Evolutionary conservation across 2,329 filamentous ascomycete species (phyloP).

Genomic region (Trichoderma sp.): DNA sequence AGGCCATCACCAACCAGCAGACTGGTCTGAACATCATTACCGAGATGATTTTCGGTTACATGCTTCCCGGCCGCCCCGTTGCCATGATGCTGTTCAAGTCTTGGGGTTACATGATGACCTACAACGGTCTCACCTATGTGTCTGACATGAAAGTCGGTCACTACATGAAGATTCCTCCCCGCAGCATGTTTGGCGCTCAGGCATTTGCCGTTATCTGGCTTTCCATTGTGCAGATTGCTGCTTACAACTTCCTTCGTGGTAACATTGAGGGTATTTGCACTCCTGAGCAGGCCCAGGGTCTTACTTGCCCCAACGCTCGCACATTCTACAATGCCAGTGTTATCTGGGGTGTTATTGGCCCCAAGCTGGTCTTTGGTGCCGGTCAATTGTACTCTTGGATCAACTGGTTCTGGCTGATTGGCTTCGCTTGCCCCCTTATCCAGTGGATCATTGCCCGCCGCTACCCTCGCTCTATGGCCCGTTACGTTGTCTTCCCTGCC

Average conservation of each 20-base stretch:
- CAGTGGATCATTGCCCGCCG: slow-evolving; percentile 48
- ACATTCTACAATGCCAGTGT: slow-evolving; percentile 61
- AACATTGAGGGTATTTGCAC: slow-evolving; percentile 55
- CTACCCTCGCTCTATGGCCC: slow-evolving; percentile 45
- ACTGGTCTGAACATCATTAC: slow-evolving; percentile 49
- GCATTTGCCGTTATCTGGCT: slow-evolving; percentile 41
- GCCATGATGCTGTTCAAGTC: slow-evolving; percentile 51
- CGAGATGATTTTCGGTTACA: slow-evolving; percentile 49
- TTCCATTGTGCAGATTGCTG: slow-evolving; percentile 37
- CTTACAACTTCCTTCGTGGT: slow-evolving; percentile 41
- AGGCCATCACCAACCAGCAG: slow-evolving; percentile 49
- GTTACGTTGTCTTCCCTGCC: slow-evolving; percentile 52
- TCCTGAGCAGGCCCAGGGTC: slow-evolving; percentile 44
- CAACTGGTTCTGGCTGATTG: slow-evolving; percentile 56
- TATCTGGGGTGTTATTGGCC: slow-evolving; percentile 59
- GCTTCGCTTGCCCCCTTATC: slow-evolving; percentile 44
- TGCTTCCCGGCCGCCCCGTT: slow-evolving; percentile 46
- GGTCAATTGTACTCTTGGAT: slow-evolving; percentile 45
- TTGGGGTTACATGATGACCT: slow-evolving; percentile 45
- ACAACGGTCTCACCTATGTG: slow-evolving; percentile 46
- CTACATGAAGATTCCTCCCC: slow-evolving; percentile 53
- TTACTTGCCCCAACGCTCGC: slow-evolving; percentile 55
- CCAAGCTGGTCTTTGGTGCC: slow-evolving; percentile 34
- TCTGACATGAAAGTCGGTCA: slow-evolving; percentile 52
- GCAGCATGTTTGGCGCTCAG: slow-evolving; percentile 47